Conservation (phyloP, 2,329 filamentous ascomycete genomes). For the Scolecobasidium constrictum region DNA sequence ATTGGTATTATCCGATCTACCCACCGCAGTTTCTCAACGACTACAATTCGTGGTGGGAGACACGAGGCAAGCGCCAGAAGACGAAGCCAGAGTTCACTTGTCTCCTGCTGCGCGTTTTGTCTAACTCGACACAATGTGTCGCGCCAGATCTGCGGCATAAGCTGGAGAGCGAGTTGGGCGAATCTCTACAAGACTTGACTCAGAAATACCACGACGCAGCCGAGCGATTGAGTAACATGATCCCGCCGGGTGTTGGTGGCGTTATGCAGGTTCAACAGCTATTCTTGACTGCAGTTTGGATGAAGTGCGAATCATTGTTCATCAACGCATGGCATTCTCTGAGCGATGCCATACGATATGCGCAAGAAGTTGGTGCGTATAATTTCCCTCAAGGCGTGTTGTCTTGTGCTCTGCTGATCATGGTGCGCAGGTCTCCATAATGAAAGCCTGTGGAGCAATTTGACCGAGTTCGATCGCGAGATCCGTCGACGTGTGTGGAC, state of each 20-base stretch:
- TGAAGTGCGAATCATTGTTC: constrained; percentile 36
- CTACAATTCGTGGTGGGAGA: constrained; percentile 36
- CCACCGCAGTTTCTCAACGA: constrained; percentile 33
- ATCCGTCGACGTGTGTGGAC: constrained; percentile 37
- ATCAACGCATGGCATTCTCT: constrained; percentile 39
- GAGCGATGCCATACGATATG: constrained; percentile 33
- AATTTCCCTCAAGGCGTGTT: background rate
- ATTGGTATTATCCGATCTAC: constrained; percentile 36
- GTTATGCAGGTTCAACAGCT: constrained; percentile 38
- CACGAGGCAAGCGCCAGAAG: constrained; percentile 21
- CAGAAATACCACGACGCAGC: constrained; percentile 32
- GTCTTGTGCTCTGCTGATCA: background rate
- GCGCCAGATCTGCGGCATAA: constrained; percentile 25
- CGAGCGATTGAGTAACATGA: constrained; percentile 30
- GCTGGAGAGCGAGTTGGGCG: constrained; percentile 34
- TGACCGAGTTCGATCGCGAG: constrained; percentile 36
- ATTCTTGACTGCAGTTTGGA: constrained; percentile 37
- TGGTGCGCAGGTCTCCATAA: constrained; percentile 25
- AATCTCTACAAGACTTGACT: constrained; percentile 26
- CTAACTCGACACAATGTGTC: constrained; percentile 35
- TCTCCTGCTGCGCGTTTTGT: constrained; percentile 35
- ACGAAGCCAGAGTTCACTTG: constrained; percentile 35
- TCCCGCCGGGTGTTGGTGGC: constrained; percentile 32
- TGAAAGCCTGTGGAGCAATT: constrained; percentile 21
- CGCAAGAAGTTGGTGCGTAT: constrained; percentile 34